phyloP scores from a whole-genome alignment of 495 filamentous ascomycete genomes.

The Aspergillus carlsbadensis region DNA sequence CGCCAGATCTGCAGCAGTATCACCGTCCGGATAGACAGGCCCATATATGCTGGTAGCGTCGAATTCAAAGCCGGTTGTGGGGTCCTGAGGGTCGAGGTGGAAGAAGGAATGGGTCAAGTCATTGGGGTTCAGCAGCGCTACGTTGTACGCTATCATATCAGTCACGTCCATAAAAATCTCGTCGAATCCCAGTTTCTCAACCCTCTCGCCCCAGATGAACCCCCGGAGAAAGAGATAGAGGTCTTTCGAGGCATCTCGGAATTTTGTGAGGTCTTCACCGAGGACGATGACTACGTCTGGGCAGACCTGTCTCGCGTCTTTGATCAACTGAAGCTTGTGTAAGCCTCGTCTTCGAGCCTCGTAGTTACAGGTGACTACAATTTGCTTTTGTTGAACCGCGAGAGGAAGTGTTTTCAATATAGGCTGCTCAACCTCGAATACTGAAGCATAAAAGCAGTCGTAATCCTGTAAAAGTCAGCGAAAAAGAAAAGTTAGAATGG shows the following conservation, averaged over 20 bases:
- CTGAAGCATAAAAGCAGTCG: conserved; percentile 93
- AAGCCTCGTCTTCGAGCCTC: conserved; percentile 76
- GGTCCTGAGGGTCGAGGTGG: conserved; percentile 69
- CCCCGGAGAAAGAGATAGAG: conserved; percentile 67
- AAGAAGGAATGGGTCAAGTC: conserved; percentile 72
- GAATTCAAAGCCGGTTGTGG: conserved; percentile 74
- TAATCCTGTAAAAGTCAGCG: conserved; percentile 59
- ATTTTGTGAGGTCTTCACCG: conserved; percentile 83
- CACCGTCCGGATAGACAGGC: conserved; percentile 48
- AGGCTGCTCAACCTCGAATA: conserved; percentile 79
- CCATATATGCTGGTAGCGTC: conserved; percentile 65
- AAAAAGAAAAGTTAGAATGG: too few relatives aligned
- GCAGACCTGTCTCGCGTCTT: conserved; percentile 75
- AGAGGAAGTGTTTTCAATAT: conserved; percentile 68
- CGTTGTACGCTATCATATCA: conserved; percentile 80
- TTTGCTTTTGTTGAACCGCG: conserved; percentile 81
- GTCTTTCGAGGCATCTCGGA: conserved; percentile 80
- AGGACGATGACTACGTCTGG: conserved; percentile 83
- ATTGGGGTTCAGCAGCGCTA: conserved; percentile 64
- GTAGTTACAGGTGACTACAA: conserved; percentile 94
- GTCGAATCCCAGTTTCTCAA: conserved; percentile 83
- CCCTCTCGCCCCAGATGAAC: conserved; percentile 71
- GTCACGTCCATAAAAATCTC: conserved; percentile 82
- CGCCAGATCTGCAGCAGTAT: background rate
- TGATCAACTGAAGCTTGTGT: conserved; percentile 79